phyloP scores from a whole-genome alignment of 78 protist species.

The Dictyostelium firmibasis region DNA sequence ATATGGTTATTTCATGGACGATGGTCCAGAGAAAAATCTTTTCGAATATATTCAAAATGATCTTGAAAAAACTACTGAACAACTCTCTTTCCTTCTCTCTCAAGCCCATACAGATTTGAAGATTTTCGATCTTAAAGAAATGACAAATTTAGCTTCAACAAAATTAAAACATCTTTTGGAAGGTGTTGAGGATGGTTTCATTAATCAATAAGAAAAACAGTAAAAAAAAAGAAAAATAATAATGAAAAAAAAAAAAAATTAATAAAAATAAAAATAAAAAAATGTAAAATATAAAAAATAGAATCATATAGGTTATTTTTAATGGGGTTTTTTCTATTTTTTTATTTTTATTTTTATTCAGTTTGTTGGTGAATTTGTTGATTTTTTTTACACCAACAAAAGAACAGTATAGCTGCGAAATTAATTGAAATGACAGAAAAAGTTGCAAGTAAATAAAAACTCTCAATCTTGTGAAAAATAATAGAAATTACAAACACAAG shows the following conservation, averaged over 20 bases:
- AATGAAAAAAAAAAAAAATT: neutral
- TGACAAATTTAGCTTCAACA: slow-evolving; percentile 51
- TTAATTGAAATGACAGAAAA: neutral
- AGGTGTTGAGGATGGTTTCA: slow-evolving; percentile 63
- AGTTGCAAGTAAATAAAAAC: slow-evolving; percentile 1
- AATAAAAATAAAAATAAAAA: neutral
- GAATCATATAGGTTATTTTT: too few species aligned
- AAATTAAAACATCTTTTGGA: slow-evolving; percentile 29
- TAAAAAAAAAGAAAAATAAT: too few species aligned
- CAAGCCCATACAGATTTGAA: slow-evolving; percentile 2
- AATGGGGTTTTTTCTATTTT: too few species aligned
- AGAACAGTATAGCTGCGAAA: neutral
- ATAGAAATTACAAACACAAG: neutral
- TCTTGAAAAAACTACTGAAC: slow-evolving; percentile 71
- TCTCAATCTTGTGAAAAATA: neutral
- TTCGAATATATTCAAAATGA: slow-evolving; percentile 70
- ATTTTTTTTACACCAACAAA: neutral
- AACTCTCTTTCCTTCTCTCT: slow-evolving; percentile 53
- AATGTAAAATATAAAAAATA: neutral
- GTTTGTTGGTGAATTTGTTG: neutral
- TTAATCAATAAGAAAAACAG: neutral
- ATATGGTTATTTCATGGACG: slow-evolving; percentile 51
- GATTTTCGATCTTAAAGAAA: slow-evolving; percentile 40
- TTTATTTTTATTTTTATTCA: neutral
- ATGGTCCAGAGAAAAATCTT: slow-evolving; percentile 74